phyloP scores from a whole-genome alignment of 106 monocot species.

The Acanthochlamys bracteata region DNA sequence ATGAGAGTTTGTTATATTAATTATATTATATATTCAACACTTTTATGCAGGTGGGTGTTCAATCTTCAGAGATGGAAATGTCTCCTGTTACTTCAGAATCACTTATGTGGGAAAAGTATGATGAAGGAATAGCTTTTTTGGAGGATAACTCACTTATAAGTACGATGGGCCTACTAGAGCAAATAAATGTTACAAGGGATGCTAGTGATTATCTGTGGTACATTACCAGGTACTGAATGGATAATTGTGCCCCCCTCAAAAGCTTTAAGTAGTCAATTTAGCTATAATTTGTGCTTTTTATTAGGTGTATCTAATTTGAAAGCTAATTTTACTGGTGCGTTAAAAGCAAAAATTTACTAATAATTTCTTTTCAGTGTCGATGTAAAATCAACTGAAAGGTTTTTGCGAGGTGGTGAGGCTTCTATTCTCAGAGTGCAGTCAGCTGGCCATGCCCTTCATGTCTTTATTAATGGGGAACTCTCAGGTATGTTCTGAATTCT shows the following conservation, averaged over 20 bases:
- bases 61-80: constrained; percentile 96
- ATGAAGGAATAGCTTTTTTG: constrained; percentile 72
- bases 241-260: too few species aligned
- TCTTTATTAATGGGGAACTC: constrained; percentile 82
- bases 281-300: not conserved
- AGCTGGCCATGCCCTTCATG: constrained; percentile 90
- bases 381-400: constrained; percentile 57
- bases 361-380: constrained; percentile 54
- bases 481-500: constrained; percentile 29
- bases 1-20: not conserved
- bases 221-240: constrained; percentile 52
- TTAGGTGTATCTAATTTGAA: not conserved
- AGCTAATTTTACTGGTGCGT: too few species aligned
- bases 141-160: constrained; percentile 50
- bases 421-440: constrained; percentile 69
- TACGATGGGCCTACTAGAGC: constrained; percentile 74
- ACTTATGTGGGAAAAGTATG: constrained; percentile 85
- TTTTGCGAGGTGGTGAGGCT: constrained; percentile 48
- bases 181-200: constrained; percentile 97
- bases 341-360: not conserved
- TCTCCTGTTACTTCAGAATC: constrained; percentile 25
- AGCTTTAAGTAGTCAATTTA: too few species aligned
- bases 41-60: constrained; percentile 82
- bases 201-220: constrained; percentile 93
- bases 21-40: too few species aligned